Evolutionary conservation across 257 asterid species (phyloP).

Genomic region (Leptodermis oblonga): DNA sequence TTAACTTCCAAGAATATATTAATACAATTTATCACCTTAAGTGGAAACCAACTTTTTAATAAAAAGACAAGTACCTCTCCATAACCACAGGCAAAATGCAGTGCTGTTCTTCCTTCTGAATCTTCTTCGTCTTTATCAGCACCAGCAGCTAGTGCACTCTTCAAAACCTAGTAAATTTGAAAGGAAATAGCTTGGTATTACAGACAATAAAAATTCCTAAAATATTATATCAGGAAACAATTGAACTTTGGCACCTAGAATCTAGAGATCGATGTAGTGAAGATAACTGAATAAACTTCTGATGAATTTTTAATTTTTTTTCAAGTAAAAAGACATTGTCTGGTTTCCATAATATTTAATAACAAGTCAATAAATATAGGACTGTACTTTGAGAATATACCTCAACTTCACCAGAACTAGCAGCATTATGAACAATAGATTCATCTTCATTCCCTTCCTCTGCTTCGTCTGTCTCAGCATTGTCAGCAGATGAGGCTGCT

Average conservation of each 20-base stretch:
- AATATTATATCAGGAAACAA: not conserved
- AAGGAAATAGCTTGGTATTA: constrained; percentile 1
- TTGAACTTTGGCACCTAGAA: not conserved
- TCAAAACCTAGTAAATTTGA: constrained; percentile 59
- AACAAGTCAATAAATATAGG: not conserved
- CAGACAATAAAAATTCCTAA: not conserved
- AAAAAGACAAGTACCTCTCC: constrained; percentile 67
- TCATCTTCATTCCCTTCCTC: constrained; percentile 83
- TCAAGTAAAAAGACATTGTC: not conserved
- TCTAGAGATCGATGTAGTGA: not conserved
- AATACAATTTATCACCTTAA: not conserved
- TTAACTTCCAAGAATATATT: constrained; percentile 1
- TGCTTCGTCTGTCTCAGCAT: constrained; percentile 59
- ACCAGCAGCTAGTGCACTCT: constrained; percentile 73
- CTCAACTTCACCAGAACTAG: constrained; percentile 87
- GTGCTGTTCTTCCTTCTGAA: constrained; percentile 98
- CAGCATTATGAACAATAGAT: constrained; percentile 81
- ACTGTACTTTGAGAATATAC: constrained; percentile 27
- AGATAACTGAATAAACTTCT: not conserved
- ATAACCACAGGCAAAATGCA: constrained; percentile 98
- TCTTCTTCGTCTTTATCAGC: constrained; percentile 98
- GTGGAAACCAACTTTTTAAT: not conserved
- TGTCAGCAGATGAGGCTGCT: constrained; percentile 54
- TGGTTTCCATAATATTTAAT: not conserved
- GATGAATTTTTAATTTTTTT: not conserved